Evolutionary conservation across 2,329 filamentous ascomycete genomes (phyloP), one percentile per base, ranked within the genome.

Genomic region (Sporothrix variecibatus): DNA sequence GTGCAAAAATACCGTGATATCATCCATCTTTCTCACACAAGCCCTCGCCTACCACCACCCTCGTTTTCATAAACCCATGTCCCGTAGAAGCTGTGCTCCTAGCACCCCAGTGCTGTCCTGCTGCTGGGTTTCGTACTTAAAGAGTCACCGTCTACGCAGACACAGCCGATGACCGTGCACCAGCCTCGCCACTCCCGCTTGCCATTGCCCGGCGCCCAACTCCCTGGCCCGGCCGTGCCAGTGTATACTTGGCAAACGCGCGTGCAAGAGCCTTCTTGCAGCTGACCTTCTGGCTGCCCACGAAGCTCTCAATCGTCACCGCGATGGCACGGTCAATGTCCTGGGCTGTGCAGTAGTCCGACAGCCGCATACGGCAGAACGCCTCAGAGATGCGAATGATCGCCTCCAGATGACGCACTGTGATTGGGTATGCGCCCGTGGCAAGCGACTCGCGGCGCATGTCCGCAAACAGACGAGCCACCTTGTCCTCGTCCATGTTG

Each of bases 321-420:
- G 95, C 94, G 80, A 99, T 99, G 74, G 96, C 96, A 60, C 96
- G 94, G 83, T 99, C 96, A 78, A 99, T 97, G 80, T 99, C 96
- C 75, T 93, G 89, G 1, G 93, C 85, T 6, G 92, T 92, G 83
- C 95, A 97, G 85, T 97, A 98, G 78, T 99, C 96, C 0, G 93
- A 96, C n/a, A 99, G 87, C 17, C 96, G 92, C 96, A 99, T 99
- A 80, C 97, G 95, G 83, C 93, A 97, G 85, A 99, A 99, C 0
- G 95, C 86, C 82, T 99, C 96, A 74, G 91, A 92, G 80, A 97
- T 97, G 80, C 96, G 94, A 85, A 99, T 97, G 80, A 98, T 98
- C 76, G 95, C 95, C 87, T 99, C 96, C 46, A 99, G 87, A 85
- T 99, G 96, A 86, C 96, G 95, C 77, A 98, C 96, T 34, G 96